Evolutionary conservation across 179 eudicot species (phyloP).

Genomic region (Camellia oleifera): DNA sequence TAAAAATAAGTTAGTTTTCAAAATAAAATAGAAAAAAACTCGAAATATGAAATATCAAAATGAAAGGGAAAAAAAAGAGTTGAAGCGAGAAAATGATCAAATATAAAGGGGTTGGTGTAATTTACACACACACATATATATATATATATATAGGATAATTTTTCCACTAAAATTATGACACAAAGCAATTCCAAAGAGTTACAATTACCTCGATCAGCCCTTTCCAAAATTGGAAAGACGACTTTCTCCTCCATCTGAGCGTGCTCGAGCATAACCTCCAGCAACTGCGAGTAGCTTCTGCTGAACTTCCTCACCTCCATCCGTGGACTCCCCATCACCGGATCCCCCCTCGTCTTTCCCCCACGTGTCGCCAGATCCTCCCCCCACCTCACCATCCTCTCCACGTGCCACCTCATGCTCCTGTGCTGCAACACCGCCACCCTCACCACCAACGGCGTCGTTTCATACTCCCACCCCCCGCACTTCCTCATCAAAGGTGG

Average conservation of each 20-base stretch:
- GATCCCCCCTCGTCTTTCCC: conserved; percentile 42
- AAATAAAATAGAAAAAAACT: no score
- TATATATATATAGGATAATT: no score
- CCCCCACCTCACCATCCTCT: conserved; percentile 75
- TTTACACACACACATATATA: no score
- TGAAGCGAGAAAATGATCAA: no score
- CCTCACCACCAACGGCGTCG: conserved; percentile 46
- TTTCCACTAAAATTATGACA: background rate
- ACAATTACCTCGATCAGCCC: conserved; percentile 66
- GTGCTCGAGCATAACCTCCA: conserved; percentile 81
- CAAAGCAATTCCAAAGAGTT: background rate
- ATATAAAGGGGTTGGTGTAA: no score
- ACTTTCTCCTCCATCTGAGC: conserved; percentile 91
- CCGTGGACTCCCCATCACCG: conserved; percentile 62
- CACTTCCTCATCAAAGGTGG: conserved; percentile 37
- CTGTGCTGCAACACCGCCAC: conserved; percentile 64
- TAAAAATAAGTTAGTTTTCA: no score
- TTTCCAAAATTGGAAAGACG: conserved; percentile 64
- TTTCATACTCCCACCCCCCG: conserved; percentile 9
- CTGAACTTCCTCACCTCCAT: conserved; percentile 88
- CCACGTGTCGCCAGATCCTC: conserved; percentile 66
- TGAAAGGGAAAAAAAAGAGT: no score
- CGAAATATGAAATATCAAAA: no score
- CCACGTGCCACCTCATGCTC: conserved; percentile 76
- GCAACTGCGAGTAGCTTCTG: conserved; percentile 57